These are phyloP conservation scores for Aspergillus sp. DNA, from an alignment of 2,329 filamentous ascomycete species.

Conservation along the genomic window DNA sequence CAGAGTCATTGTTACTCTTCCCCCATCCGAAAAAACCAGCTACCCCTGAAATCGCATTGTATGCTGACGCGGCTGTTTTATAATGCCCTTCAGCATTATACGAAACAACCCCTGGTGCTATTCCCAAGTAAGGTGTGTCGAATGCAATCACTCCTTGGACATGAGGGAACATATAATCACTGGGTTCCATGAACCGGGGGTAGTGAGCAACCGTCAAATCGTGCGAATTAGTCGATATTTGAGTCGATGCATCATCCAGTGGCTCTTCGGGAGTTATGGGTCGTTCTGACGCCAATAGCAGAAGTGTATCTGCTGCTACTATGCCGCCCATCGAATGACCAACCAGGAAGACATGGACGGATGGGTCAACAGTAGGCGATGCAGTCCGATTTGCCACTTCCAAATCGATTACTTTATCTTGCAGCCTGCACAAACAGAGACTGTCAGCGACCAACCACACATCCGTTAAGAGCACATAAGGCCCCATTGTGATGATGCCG, in stretches of 20 bases:
- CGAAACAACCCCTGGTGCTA: conserved; percentile 45
- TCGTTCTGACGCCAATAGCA: conserved; percentile 65
- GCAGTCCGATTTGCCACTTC: conserved; percentile 76
- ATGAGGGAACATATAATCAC: conserved; percentile 78
- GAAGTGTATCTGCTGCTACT: conserved; percentile 80
- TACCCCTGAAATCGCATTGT: conserved; percentile 61
- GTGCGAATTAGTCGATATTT: conserved; percentile 1
- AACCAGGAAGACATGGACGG: conserved; percentile 71
- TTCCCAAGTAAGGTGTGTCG: conserved; percentile 73
- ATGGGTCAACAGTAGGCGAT: conserved; percentile 79
- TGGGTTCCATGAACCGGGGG: conserved; percentile 20
- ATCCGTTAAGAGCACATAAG: background rate
- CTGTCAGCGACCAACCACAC: background rate
- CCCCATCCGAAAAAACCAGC: conserved; percentile 60
- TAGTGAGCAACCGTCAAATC: conserved; percentile 8
- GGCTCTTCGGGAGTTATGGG: conserved; percentile 35
- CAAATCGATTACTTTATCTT: conserved; percentile 87
- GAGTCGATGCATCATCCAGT: conserved; percentile 14
- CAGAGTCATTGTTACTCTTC: conserved; percentile 25
- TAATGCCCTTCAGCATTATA: conserved; percentile 74
- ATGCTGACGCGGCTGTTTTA: conserved; percentile 62
- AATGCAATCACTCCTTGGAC: conserved; percentile 86
- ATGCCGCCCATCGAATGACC: conserved; percentile 93
- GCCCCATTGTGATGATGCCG: background rate
- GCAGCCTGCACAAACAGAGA: conserved; percentile 52